phyloP scores from a whole-genome alignment of 1,284 basidiomycete species.

The Cryptococcus amylolentus region DNA sequence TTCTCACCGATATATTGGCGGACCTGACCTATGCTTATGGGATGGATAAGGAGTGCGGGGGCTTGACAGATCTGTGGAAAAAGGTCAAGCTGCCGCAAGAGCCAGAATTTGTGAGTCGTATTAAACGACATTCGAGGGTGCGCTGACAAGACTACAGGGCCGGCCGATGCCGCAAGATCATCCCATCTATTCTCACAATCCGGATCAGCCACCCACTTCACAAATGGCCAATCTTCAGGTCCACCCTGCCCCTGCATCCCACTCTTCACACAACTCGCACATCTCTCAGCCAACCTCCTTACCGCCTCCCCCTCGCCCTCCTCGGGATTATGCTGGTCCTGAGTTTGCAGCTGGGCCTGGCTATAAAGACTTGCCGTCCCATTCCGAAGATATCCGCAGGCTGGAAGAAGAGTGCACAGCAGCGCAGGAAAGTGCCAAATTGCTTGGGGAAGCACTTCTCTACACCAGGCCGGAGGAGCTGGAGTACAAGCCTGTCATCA shows the following conservation, averaged over 20 bases:
- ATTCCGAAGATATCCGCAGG: constrained; percentile 37
- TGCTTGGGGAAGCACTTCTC: constrained; percentile 38
- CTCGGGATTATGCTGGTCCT: constrained; percentile 5
- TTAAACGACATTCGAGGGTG: not conserved
- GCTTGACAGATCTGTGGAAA: constrained; percentile 40
- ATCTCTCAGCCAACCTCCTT: constrained; percentile 11
- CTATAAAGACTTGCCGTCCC: constrained; percentile 34
- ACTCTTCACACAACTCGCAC: constrained; percentile 6
- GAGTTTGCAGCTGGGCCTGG: constrained; percentile 18
- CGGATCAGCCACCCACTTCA: constrained; percentile 12
- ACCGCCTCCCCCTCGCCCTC: constrained; percentile 1
- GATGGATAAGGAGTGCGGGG: constrained; percentile 40
- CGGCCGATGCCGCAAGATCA: constrained; percentile 38
- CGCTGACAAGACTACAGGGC: constrained; percentile 22
- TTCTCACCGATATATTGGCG: constrained; percentile 35
- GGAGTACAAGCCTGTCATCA: constrained; percentile 32
- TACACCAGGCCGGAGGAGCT: constrained; percentile 38
- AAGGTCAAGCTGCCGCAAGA: constrained; percentile 46
- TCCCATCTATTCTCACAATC: constrained; percentile 22
- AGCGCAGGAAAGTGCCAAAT: constrained; percentile 38
- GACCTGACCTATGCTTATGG: constrained; percentile 42
- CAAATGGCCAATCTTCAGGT: constrained; percentile 11
- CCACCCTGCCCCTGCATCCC: constrained; percentile 7
- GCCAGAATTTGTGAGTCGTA: constrained; percentile 36
- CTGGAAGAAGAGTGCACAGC: constrained; percentile 40